Evolutionary conservation across 768 basidiomycete species (phyloP), one percentile per base, ranked within the genome.

Genomic region (Kwoniella mangroviensis): DNA sequence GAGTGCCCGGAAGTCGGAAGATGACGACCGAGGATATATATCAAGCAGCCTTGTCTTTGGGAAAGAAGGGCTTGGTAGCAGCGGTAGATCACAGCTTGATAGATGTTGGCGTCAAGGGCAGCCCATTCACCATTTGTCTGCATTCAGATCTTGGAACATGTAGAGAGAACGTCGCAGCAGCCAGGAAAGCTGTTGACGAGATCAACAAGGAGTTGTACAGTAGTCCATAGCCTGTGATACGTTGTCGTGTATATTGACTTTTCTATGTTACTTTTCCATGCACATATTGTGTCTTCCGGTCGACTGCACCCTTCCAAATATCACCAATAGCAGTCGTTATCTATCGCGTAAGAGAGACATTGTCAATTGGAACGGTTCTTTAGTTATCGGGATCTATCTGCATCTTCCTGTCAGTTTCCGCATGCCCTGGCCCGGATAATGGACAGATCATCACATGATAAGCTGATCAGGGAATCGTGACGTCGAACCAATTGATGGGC

Each of bases 101-200:
- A 7, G 73, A 74, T 52, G 61, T 77, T 4, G 73, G 73, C 0
- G 73, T 77, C 13, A 63, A 86, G 65, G 90, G 89, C 3, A 87
- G 86, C 72, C 83, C 90, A 34, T 75, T 90, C 45, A 89, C 89
- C 1, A 87, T 89, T 49, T 76, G 88, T 77, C 54, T 65, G 49
- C 63, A 51, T 65, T 71, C 41, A 65, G 63, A 62, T 41, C 66
- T 67, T 55, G 57, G 62, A 55, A 22, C 3, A 15, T 55, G 60
- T 28, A 43, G 41, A 41, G 73, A 86, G 72, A 86, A 87, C 40
- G 87, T 88, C 7, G 73, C 81, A 54, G 81, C 86, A 0, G 89
- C 90, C 17, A 89, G 88, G 79, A 72, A 75, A 12, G 79, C 89
- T 24, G 89, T 90, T 0, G 88, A 90, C 63, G 85, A 86, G 71